phyloP scores from a whole-genome alignment of 495 filamentous ascomycete species.

The Penicillium canariense region DNA sequence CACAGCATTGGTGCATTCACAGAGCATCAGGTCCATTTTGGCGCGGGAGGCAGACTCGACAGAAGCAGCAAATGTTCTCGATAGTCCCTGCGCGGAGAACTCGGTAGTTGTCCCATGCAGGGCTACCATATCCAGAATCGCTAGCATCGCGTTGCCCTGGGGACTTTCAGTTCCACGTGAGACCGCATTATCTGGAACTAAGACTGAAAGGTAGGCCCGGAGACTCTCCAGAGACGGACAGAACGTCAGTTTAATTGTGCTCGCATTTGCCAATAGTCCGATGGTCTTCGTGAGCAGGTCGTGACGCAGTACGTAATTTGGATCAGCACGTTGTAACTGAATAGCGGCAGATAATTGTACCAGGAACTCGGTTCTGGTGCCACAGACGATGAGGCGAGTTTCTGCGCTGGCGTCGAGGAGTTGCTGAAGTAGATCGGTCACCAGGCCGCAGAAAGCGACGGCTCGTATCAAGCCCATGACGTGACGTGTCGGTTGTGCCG shows the following conservation, averaged over 20 bases:
- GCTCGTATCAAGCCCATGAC: conserved; percentile 24
- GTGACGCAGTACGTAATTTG: conserved; percentile 19
- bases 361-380: conserved; percentile 62
- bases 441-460: conserved; percentile 26
- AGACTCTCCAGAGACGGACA: conserved; percentile 72
- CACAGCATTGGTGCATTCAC: conserved; percentile 40
- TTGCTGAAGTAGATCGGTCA: conserved; percentile 60
- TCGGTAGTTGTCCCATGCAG: conserved; percentile 73
- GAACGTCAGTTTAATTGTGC: conserved; percentile 65
- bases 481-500: conserved; percentile 3
- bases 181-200: conserved; percentile 27
- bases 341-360: conserved; percentile 38
- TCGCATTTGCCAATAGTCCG: conserved; percentile 63
- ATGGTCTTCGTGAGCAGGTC: conserved; percentile 62
- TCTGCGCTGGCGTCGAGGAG: conserved; percentile 56
- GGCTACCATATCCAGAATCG: conserved; percentile 63
- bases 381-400: conserved; percentile 70
- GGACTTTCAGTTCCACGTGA: not conserved
- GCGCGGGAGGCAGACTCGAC: conserved; percentile 59
- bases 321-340: conserved; percentile 16
- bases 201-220: conserved; percentile 65
- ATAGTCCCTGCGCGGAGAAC: conserved; percentile 80
- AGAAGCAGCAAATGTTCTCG: conserved; percentile 61
- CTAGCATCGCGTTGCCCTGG: conserved; percentile 41
- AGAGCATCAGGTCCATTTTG: conserved; percentile 37